Evolutionary conservation across 768 basidiomycete genomes (phyloP), one percentile per base, ranked within the genome.

Genomic region (Mycena rebaudengoi): DNA sequence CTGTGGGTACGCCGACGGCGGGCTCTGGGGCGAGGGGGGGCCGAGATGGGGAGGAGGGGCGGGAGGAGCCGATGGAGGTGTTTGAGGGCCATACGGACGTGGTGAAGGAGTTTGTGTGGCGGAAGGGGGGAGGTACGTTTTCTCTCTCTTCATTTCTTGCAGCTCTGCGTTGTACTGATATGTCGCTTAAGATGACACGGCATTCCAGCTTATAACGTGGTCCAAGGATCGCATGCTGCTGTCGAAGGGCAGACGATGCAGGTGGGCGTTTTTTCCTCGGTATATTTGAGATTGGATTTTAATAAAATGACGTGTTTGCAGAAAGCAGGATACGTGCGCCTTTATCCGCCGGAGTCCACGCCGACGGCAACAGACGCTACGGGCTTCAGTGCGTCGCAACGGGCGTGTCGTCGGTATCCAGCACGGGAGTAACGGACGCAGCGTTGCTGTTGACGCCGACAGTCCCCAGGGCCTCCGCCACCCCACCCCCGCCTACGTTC

Each of bases 81-180:
- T 97, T 96, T 67, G 91, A 93, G 68, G 96, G 95, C 0, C 95
- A 97, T 76, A 86, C 88, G 0, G 95, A 97, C 66, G 94, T 96
- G 2, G 97, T 99, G 20, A 98, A 97, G 71, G 97, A 99, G 77
- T 99, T 97, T 73, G 96, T 99, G 2, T 99, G 98, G 98, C 82
- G 98, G 62, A 87, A 83, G 70, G 85, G 83, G 6, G 69, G 78
- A 65, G 88, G 90, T 88, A 20, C 21, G 76, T 72, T 52, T 41
- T 21, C 60, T 10, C n/a, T 25, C 33, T 25, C n/a, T 45, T 30
- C 8, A 55, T 29, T 53, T 57, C 29, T 53, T 41, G 30, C 16
- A n/a, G 25, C 37, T 41, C 39, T 25, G 6, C 28, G 1, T 23
- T 40, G n/a, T 21, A 26, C 10, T 30, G 12, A 30, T 20, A 7